phyloP scores from a whole-genome alignment of 192 early-diverging fungal species.

The Linnemannia hyalina region DNA sequence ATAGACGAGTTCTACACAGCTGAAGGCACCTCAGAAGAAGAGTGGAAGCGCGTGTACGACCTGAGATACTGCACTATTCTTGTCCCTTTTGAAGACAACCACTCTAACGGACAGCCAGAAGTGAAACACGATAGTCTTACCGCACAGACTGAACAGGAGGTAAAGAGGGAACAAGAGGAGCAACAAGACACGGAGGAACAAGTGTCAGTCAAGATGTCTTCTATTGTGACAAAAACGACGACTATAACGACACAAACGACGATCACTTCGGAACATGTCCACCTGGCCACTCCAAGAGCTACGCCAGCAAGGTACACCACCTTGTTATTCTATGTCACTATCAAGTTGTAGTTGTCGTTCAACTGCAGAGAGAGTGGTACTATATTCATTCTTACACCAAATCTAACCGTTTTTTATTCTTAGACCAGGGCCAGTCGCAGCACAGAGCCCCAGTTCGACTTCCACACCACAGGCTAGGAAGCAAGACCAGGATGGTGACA shows the following conservation, averaged over 20 bases:
- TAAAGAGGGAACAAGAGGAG: background rate
- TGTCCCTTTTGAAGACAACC: constrained; percentile 26
- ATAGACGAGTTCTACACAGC: constrained; percentile 27
- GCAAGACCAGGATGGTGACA: background rate
- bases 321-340: background rate
- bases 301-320: background rate
- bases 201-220: background rate
- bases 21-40: constrained; percentile 39
- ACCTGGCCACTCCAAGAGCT: background rate
- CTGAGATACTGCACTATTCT: constrained; percentile 50
- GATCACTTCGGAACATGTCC: background rate
- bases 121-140: background rate
- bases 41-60: constrained; percentile 41
- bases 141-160: background rate
- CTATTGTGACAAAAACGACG: background rate
- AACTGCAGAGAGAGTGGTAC: background rate
- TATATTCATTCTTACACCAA: background rate
- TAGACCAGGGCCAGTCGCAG: background rate
- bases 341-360: background rate
- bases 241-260: background rate
- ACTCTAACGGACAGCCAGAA: background rate
- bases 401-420: background rate
- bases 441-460: background rate
- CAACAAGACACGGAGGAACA: background rate
- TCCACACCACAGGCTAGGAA: background rate